Conservation (phyloP, 31 red algal species). For the Bonnemaisonia californica region DNA sequence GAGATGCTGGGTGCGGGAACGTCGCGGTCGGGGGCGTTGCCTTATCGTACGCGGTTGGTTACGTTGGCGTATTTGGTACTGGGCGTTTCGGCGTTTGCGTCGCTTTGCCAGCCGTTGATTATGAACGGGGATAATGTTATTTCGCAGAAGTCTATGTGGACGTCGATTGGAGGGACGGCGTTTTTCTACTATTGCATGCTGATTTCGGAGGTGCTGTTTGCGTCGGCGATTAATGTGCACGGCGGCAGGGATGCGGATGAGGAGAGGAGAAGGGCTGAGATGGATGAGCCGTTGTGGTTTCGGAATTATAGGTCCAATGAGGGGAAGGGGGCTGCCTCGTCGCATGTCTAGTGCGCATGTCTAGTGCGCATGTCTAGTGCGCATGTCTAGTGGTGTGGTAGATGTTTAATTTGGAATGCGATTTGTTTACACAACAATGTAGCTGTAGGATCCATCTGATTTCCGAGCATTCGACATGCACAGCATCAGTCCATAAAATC, state of each 20-base stretch:
- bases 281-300: conserved; percentile 38
- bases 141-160: conserved; percentile 50
- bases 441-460: no score
- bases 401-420: no score
- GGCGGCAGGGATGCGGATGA: conserved; percentile 25
- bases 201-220: conserved; percentile 46
- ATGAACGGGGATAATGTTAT: conserved; percentile 43
- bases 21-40: conserved; percentile 31
- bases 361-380: no score
- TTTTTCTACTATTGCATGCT: conserved; percentile 52
- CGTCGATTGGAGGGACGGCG: conserved; percentile 29
- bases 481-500: conserved; percentile 84
- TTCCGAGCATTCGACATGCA: no score
- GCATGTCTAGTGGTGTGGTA: no score
- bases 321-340: not conserved
- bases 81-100: conserved; percentile 30
- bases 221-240: conserved; percentile 27
- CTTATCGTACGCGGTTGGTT: conserved; percentile 29
- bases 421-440: no score
- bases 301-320: conserved; percentile 22
- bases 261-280: conserved; percentile 17
- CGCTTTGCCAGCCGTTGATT: conserved; percentile 39
- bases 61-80: conserved; percentile 39
- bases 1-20: conserved; percentile 45
- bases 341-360: no score